A percentile compares a stretch with the other conserved stretches of the same genome.
Conservation (phyloP, 495 filamentous ascomycete genomes). For the Halenospora varia region DNA sequence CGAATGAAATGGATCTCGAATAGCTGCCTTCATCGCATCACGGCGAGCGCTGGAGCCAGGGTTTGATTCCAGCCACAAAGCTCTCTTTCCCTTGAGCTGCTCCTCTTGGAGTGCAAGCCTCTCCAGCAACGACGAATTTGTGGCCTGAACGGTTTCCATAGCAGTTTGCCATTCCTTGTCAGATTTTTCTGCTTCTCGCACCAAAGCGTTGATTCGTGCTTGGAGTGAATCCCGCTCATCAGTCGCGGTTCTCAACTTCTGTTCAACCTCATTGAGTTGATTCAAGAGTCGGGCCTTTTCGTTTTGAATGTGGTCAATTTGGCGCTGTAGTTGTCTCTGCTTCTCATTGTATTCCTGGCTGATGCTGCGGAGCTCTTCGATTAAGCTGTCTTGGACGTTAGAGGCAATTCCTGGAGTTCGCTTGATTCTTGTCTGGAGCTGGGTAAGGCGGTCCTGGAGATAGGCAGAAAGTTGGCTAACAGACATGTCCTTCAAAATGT, state of each 20-base stretch:
- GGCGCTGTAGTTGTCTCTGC: slow-evolving; percentile 8
- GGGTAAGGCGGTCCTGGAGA: neutral
- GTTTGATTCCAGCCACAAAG: slow-evolving; percentile 20
- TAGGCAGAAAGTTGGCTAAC: slow-evolving; percentile 22
- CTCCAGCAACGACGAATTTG: slow-evolving; percentile 2
- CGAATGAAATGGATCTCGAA: slow-evolving; percentile 17
- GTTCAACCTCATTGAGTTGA: slow-evolving; percentile 1
- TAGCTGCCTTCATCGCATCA: slow-evolving; percentile 8
- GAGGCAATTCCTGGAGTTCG: neutral
- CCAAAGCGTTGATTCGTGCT: neutral
- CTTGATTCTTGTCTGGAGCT: neutral
- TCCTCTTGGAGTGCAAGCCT: slow-evolving; percentile 17
- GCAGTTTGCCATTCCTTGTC: neutral
- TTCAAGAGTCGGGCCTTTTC: neutral
- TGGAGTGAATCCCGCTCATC: slow-evolving; percentile 11
- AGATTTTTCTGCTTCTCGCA: slow-evolving; percentile 3
- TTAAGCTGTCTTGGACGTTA: neutral
- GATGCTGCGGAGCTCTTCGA: slow-evolving; percentile 6
- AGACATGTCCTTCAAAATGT: slow-evolving; percentile 31
- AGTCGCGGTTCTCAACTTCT: neutral
- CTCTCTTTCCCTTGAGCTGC: slow-evolving; percentile 21
- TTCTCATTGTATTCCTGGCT: slow-evolving; percentile 10
- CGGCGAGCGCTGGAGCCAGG: slow-evolving; percentile 11
- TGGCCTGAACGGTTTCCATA: neutral
- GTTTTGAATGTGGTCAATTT: slow-evolving; percentile 2